Evolutionary conservation across 371 early-diverging fungal species (phyloP), one percentile per base, ranked within the genome.

Genomic region (Zancudomyces culisetae): DNA sequence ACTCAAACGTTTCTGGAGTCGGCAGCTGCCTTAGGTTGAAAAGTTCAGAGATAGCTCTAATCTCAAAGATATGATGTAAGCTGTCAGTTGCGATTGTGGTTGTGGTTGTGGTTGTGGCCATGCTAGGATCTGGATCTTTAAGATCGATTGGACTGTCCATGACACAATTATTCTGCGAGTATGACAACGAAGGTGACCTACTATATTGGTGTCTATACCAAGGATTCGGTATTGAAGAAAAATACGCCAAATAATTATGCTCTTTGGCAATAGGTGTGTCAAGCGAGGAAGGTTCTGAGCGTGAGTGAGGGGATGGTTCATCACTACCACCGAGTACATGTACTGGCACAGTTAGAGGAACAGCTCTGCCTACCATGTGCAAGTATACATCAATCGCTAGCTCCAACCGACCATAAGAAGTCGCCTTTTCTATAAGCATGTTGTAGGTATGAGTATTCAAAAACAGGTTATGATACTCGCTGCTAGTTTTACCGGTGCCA

Each of bases 361-460:
- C 22, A 35, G 28, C 28, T 49, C 50, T 49, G 22, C 50, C 50
- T 18, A 49, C 50, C 50, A 49, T 49, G 13, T 49, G 39, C 3
- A 35, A 22, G 39, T 49, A 49, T 8, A 49, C 40, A 19, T 49
- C 50, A n/a, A 49, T 28, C 15, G 50, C 50, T 3, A 49, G 39
- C 13, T 49, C 39, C 15, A 49, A 15, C 26, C 15, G 15, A 2
- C 50, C 50, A 27, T 27, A 3, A 20, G 18, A 29, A 8, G 50
- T 28, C 2, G 50, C 28, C 2, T 27, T 3, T 19, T 18, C 13
- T 3, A 49, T 49, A 3, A 49, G 6, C 20, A 27, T 21, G 30
- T 49, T 49, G 23, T 49, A 49, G 10, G 30, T n/a, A 6, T 12
- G 21, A 20, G 4, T 18, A 20, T 49, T 49, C 18, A 49, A 27